These are phyloP conservation scores for Rhizopogon rudus DNA, from an alignment of 768 basidiomycete genomes.

Conservation along the genomic window DNA sequence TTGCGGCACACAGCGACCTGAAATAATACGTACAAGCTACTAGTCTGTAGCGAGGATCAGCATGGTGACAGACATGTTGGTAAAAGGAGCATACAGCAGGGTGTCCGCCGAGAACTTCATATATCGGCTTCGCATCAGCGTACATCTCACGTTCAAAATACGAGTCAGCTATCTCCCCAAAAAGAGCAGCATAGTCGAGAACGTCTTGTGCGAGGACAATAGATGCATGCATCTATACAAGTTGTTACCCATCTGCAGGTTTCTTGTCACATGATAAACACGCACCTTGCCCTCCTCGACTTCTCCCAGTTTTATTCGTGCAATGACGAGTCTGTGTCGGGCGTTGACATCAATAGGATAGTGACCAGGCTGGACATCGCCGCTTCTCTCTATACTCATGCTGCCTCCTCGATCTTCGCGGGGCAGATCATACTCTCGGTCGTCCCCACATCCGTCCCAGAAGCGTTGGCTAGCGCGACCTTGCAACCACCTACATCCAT, in stretches of 20 bases:
- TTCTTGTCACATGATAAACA: not conserved
- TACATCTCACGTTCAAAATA: constrained; percentile 75
- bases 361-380: constrained; percentile 50
- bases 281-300: constrained; percentile 77
- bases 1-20: constrained; percentile 82
- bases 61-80: not conserved
- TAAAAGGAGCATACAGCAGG: constrained; percentile 48
- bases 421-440: constrained; percentile 76
- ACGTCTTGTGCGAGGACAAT: constrained; percentile 69
- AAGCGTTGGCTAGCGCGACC: constrained; percentile 65
- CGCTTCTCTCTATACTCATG: constrained; percentile 30
- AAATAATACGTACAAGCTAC: constrained; percentile 61
- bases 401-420: constrained; percentile 19
- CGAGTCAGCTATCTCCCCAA: constrained; percentile 81
- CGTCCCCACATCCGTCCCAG: constrained; percentile 83
- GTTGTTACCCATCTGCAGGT: not conserved
- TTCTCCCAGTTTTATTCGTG: constrained; percentile 77
- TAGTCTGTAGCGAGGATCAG: constrained; percentile 46
- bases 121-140: constrained; percentile 75
- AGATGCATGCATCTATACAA: constrained; percentile 65
- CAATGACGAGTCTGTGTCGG: constrained; percentile 77
- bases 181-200: constrained; percentile 71
- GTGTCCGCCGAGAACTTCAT: constrained; percentile 71
- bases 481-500: constrained; percentile 89
- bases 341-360: constrained; percentile 71